Base-by-base conservation (phyloP, 257 asterid species). In the Vinca minor region DNA sequence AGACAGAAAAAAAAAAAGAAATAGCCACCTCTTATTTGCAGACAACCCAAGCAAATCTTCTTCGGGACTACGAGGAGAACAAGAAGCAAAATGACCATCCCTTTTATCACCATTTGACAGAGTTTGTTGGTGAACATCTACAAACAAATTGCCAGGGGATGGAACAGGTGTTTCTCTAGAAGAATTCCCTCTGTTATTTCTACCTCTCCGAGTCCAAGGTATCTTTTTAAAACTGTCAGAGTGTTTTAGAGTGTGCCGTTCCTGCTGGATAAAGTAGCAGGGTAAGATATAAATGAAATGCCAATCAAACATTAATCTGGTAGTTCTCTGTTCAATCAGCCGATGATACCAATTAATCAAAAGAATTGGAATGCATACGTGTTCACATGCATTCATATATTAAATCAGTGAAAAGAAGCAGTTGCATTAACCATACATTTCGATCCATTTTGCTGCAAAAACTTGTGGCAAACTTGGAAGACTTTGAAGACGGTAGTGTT, bases 161-260 rank as follows among this genome's bases (percentile, higher is more conserved):
- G 59, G 76, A 67, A 78, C 83, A 77, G 82, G 78, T 60, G 66
- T 21, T 70, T 77, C 73, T 59, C 83, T 84, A 21, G 83, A 74
- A 61, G 92, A 73, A 31, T 61, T 26, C 38, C 56, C 55, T 28
- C 66, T 73, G 76, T 69, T 82, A n/a, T n/a, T n/a, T n/a, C n/a
- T n/a, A n/a, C n/a, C n/a, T n/a, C n/a, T n/a, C n/a, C n/a, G n/a
- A n/a, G 42, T 64, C 59, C 68, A 31, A 59, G 63, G 44, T 59
- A 74, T 76, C 62, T 77, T 48, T 31, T 62, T 79, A 47, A 35
- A 65, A 66, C 49, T 36, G 62, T 65, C 74, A 38, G 71, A 66
- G 44, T 46, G 66, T 65, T 73, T 79, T 35, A 83, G 48, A 50
- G 80, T 72, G 45, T 71, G 63, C 28, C 82, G 49, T 73, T 87